Conservation (phyloP, 2,329 filamentous ascomycete species). For the Penicillium sp. region DNA sequence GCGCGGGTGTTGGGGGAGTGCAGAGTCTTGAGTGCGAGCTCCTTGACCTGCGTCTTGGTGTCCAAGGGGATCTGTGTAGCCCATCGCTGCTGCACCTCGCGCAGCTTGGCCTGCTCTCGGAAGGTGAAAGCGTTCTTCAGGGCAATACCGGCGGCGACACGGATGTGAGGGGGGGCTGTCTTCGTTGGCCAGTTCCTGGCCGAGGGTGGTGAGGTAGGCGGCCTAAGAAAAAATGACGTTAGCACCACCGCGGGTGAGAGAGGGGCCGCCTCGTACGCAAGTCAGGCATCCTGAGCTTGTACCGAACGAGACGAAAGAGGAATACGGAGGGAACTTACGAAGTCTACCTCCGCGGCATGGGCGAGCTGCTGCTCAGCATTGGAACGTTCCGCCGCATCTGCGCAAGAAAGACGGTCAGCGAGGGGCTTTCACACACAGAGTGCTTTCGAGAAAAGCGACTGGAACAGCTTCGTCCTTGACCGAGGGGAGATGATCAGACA, state of each 20-base stretch:
- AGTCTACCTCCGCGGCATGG: conserved; percentile 91
- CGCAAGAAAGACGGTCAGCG: conserved; percentile 32
- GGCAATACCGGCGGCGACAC: conserved; percentile 91
- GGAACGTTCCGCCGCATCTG: conserved; percentile 86
- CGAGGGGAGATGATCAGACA: conserved; percentile 31
- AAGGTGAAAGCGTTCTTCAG: conserved; percentile 98
- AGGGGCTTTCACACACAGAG: conserved; percentile 16
- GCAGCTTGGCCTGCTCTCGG: conserved; percentile 81
- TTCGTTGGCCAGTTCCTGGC: conserved; percentile 92
- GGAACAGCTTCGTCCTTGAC: not conserved
- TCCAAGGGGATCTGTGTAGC: conserved; percentile 74
- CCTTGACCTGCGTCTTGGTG: conserved; percentile 85
- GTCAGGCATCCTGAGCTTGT: not conserved
- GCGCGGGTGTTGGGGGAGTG: conserved; percentile 75
- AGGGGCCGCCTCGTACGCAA: not conserved
- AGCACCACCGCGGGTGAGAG: conserved; percentile 20
- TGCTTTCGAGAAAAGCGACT: not conserved
- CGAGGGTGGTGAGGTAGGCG: conserved; percentile 87
- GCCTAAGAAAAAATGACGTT: conserved; percentile 57
- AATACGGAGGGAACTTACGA: conserved; percentile 63
- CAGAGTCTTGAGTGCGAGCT: conserved; percentile 83
- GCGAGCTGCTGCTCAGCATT: conserved; percentile 91
- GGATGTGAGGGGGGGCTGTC: conserved; percentile 74
- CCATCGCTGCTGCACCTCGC: conserved; percentile 93
- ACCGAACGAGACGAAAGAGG: conserved; percentile 14